Percentiles rank a stretch among this genome's conserved stretches.
Evolutionary conservation across 768 basidiomycete genomes (phyloP).

Genomic region (Lanmaoa rubissima): DNA sequence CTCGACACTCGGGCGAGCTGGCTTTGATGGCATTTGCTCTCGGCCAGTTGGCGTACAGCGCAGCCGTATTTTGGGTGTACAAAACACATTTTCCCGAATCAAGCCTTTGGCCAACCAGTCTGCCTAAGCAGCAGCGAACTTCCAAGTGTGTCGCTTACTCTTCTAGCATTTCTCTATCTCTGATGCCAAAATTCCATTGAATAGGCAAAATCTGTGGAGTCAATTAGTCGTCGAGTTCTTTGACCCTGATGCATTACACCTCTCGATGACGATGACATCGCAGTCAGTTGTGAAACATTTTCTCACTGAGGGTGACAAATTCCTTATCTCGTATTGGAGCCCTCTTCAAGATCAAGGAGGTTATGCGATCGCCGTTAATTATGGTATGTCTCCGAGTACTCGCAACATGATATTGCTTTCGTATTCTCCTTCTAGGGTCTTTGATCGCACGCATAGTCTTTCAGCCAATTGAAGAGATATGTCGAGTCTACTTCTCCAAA

Average conservation of each 20-base stretch:
- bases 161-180: neutral
- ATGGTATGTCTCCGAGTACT: slow-evolving; percentile 53
- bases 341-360: slow-evolving; percentile 88
- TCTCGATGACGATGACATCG: slow-evolving; percentile 81
- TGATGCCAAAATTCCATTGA: neutral
- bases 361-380: slow-evolving; percentile 94
- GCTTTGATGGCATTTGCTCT: slow-evolving; percentile 81
- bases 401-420: neutral
- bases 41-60: slow-evolving; percentile 79
- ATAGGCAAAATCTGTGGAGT: slow-evolving; percentile 7
- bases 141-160: slow-evolving; percentile 17
- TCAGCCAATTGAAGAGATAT: slow-evolving; percentile 93
- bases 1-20: slow-evolving; percentile 36
- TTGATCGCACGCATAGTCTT: slow-evolving; percentile 89
- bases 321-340: slow-evolving; percentile 82
- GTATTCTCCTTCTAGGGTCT: slow-evolving; percentile 57
- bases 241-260: slow-evolving; percentile 46
- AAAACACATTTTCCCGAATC: slow-evolving; percentile 38
- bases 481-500: slow-evolving; percentile 85
- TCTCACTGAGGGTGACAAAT: slow-evolving; percentile 92
- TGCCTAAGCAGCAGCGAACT: slow-evolving; percentile 17
- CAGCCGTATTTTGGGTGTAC: slow-evolving; percentile 57
- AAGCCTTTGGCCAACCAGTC: slow-evolving; percentile 33
- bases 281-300: slow-evolving; percentile 94
- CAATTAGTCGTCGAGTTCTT: slow-evolving; percentile 34